Conservation (phyloP, 169 alveolate species). For the Plasmodium gonderi region DNA sequence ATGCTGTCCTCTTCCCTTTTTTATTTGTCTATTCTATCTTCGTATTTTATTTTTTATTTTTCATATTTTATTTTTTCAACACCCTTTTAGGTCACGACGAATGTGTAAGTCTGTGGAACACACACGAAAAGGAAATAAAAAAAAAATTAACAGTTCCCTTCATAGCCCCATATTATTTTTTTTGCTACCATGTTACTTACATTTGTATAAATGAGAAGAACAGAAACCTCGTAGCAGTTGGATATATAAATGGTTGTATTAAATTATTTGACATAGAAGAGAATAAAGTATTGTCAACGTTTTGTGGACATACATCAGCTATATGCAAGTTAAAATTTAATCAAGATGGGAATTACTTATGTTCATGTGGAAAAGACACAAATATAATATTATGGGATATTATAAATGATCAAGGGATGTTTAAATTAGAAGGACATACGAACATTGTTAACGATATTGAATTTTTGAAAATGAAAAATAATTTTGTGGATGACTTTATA, state of each 20-base stretch:
- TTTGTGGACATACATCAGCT: conserved; percentile 84
- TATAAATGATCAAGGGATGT: conserved; percentile 86
- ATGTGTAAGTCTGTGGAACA: conserved; percentile 69
- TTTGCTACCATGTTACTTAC: conserved; percentile 77
- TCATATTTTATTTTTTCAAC: background rate
- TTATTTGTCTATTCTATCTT: too few relatives aligned
- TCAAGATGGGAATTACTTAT: conserved; percentile 77
- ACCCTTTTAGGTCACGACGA: conserved; percentile 71
- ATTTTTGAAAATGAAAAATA: conserved; percentile 53
- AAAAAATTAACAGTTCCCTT: conserved; percentile 76
- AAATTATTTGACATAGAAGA: conserved; percentile 81
- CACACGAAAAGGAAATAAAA: conserved; percentile 60
- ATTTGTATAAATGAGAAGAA: conserved; percentile 76
- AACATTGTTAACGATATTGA: conserved; percentile 86
- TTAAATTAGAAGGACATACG: conserved; percentile 86
- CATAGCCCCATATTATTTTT: conserved; percentile 78
- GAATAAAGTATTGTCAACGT: conserved; percentile 74
- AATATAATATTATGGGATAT: conserved; percentile 90
- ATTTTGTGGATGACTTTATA: conserved; percentile 38
- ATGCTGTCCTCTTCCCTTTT: too few relatives aligned
- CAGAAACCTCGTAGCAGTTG: conserved; percentile 84
- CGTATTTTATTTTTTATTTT: background rate
- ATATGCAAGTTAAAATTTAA: conserved; percentile 78
- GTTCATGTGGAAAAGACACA: conserved; percentile 90
- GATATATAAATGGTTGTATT: conserved; percentile 87